phyloP scores from a whole-genome alignment of 169 alveolate species.

The Plasmodium inui region DNA sequence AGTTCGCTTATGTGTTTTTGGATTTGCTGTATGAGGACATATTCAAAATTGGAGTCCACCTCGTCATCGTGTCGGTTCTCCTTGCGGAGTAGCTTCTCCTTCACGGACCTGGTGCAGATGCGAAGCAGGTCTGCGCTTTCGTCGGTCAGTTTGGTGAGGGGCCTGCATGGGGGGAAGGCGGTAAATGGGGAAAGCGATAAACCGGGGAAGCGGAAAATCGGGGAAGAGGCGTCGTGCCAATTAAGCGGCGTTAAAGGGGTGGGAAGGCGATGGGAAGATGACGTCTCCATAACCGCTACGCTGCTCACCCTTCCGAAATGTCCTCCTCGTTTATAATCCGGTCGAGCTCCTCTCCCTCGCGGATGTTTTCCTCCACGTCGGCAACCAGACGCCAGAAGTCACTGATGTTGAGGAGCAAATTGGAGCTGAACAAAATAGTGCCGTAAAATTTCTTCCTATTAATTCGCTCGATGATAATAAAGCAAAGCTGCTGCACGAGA shows the following conservation, averaged over 20 bases:
- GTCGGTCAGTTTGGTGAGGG: not conserved
- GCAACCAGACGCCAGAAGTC: conserved; percentile 14
- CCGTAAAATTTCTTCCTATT: conserved; percentile 37
- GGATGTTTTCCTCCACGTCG: conserved; percentile 14
- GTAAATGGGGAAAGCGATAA: no score
- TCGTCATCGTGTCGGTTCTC: conserved; percentile 46
- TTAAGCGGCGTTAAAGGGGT: not conserved
- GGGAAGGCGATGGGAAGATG: not conserved
- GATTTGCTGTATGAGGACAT: conserved; percentile 14
- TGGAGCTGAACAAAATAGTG: conserved; percentile 24
- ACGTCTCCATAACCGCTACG: no score
- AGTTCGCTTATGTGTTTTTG: conserved; percentile 34
- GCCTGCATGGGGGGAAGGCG: not conserved
- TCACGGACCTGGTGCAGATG: conserved; percentile 18
- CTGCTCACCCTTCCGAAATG: not conserved
- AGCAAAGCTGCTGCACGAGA: not conserved
- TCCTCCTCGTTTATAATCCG: not conserved
- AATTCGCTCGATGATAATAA: conserved; percentile 26
- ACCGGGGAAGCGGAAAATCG: not conserved
- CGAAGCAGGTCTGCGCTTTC: conserved; percentile 26
- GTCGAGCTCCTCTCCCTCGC: not conserved
- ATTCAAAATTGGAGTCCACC: conserved; percentile 32
- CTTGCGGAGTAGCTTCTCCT: conserved; percentile 33
- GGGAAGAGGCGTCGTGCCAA: no score
- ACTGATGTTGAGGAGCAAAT: conserved; percentile 23